Percentiles rank a stretch among this genome's conserved stretches.
Conservation (phyloP, 139 green algal species). For the Deuterostichococcus epilithicus region DNA sequence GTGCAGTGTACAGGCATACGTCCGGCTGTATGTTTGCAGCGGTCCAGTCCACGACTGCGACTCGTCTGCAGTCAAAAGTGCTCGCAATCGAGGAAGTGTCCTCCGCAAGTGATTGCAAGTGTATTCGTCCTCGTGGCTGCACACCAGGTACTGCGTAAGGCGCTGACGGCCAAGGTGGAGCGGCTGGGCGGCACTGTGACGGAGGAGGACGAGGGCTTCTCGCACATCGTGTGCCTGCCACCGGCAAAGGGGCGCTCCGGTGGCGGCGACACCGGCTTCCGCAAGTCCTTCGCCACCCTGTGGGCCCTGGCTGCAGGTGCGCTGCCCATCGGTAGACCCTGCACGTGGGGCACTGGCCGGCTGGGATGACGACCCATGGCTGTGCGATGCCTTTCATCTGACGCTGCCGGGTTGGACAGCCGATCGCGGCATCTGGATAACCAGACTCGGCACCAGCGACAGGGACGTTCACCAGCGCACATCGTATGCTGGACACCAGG, state of each 20-base stretch:
- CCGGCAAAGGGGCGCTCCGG: neutral
- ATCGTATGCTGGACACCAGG: too few relatives aligned
- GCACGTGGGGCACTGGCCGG: too few relatives aligned
- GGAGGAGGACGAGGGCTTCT: conserved; percentile 5
- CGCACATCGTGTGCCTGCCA: conserved; percentile 11
- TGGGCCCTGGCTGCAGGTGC: conserved; percentile 14
- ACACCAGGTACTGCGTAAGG: conserved; percentile 3
- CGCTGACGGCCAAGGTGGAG: neutral
- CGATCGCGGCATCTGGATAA: too few relatives aligned
- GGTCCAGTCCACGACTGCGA: neutral
- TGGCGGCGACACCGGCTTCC: conserved; percentile 6
- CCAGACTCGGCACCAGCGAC: too few relatives aligned
- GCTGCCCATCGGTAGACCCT: too few relatives aligned
- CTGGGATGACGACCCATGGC: too few relatives aligned
- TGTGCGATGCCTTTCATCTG: too few relatives aligned
- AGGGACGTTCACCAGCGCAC: too few relatives aligned
- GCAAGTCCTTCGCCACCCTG: conserved; percentile 14
- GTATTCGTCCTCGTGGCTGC: neutral
- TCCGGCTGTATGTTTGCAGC: neutral
- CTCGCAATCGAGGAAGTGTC: too few relatives aligned
- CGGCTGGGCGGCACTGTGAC: conserved; percentile 10
- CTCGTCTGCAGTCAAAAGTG: too few relatives aligned
- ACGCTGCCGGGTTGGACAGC: too few relatives aligned
- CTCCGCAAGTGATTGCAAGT: neutral
- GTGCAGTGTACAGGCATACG: neutral